Evolutionary conservation across 768 basidiomycete species (phyloP).

Genomic region (Tubosaeta brunneosetosa): DNA sequence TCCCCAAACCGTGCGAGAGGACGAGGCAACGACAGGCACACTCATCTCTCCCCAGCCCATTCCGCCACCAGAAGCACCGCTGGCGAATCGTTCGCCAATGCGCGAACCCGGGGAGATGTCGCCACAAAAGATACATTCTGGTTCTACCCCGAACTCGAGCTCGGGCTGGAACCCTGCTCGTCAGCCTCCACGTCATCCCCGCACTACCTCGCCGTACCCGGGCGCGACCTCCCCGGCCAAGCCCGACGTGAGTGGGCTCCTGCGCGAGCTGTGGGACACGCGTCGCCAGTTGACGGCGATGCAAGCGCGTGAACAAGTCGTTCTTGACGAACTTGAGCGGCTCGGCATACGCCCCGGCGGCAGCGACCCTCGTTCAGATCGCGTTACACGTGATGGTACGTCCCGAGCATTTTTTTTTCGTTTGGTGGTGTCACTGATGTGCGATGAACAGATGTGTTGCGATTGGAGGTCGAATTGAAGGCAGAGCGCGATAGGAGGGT

Average conservation of each 20-base stretch:
- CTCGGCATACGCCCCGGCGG: slow-evolving; percentile 7
- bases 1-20: neutral
- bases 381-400: slow-evolving; percentile 16
- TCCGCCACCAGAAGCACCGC: neutral
- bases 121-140: neutral
- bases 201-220: neutral
- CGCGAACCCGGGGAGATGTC: slow-evolving; percentile 12
- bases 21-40: neutral
- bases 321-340: slow-evolving; percentile 21
- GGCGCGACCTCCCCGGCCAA: neutral
- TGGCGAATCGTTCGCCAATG: neutral
- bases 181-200: neutral
- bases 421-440: too few relatives aligned
- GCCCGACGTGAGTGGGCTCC: slow-evolving; percentile 11
- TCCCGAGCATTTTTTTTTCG: neutral
- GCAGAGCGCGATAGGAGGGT: slow-evolving; percentile 34
- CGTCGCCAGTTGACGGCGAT: slow-evolving; percentile 21
- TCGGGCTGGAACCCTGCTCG: neutral
- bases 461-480: slow-evolving; percentile 33
- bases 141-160: neutral
- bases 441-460: slow-evolving; percentile 9
- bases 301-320: slow-evolving; percentile 19
- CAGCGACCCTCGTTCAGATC: neutral
- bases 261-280: slow-evolving; percentile 27
- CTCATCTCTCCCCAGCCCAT: neutral